Base-by-base conservation (phyloP, 2,329 filamentous ascomycete species). In the Colletotrichum coccodes region DNA sequence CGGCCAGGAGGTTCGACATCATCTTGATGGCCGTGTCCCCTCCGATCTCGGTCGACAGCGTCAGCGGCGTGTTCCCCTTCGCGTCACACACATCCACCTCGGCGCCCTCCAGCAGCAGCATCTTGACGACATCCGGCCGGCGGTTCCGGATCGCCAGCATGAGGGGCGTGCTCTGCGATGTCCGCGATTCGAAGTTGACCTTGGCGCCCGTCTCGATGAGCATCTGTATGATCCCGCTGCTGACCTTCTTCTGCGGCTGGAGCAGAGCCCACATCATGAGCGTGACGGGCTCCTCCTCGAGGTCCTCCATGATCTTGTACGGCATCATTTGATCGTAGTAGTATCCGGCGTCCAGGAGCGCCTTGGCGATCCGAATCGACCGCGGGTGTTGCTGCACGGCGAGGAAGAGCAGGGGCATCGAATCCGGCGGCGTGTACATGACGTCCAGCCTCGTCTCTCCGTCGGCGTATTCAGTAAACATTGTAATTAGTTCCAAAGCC, bases 221-320 rank as follows among this genome's bases (percentile, higher is more conserved):
- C 54, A 88, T 76, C 70, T 86, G 81, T 63, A 92, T 86, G 49
- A 91, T 79, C 5, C 80, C 76, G 38, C 86, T 88, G 76, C 88
- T 90, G 58, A 91, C 83, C 69, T 84, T 85, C 76, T 91, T 91
- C 71, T 90, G 87, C 0, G 88, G 87, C 70, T 91, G 89, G 7
- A 87, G 78, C 59, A 92, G 80, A 0, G 88, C 84, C 90, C 90
- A 92, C 58, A 86, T 79, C 8, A 92, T 78, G 2, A 90, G 79
- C 2, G 87, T 87, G 50, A 90, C 82, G 11, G 82, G 78, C 75
- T 92, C 90, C 3, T 86, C 84, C 2, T 85, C 82, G 0, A 84
- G 68, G 12, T 84, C 81, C 0, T 84, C 79, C 63, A 86, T 78
- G 2, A 88, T 79, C 3, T 76, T 79, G 60, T 77, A 81, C 1